Conservation (phyloP, 116 monocot genomes). For the Posidonia oceanica region DNA sequence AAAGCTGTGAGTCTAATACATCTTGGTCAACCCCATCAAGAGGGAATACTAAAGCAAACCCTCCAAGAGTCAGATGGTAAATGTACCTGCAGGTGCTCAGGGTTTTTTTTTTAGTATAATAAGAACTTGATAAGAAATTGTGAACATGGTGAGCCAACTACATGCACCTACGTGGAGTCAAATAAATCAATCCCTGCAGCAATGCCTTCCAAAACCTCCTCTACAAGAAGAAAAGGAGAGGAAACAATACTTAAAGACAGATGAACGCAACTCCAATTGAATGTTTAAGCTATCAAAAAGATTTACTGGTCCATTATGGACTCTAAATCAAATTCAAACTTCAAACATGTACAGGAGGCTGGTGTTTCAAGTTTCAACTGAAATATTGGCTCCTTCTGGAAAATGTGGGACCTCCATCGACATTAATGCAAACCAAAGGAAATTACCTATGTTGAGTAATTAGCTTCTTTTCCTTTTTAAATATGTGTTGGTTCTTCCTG, state of each 20-base stretch:
- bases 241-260: background rate
- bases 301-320: too few relatives aligned
- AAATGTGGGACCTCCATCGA: too few relatives aligned
- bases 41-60: constrained; percentile 78
- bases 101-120: background rate
- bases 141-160: background rate
- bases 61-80: constrained; percentile 83
- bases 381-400: too few relatives aligned
- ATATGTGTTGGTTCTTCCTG: too few relatives aligned
- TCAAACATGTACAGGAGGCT: too few relatives aligned
- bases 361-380: too few relatives aligned
- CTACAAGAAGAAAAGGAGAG: constrained; percentile 17
- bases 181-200: constrained; percentile 91
- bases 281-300: too few relatives aligned
- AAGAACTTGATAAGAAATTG: background rate
- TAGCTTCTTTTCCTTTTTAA: too few relatives aligned
- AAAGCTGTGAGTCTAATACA: constrained; percentile 8
- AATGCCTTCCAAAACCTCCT: constrained; percentile 89
- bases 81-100: constrained; percentile 51
- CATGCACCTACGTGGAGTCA: constrained; percentile 69
- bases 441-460: too few relatives aligned
- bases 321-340: too few relatives aligned
- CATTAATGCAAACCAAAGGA: too few relatives aligned
- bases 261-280: too few relatives aligned
- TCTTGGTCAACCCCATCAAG: constrained; percentile 28